Evolutionary conservation across 345 rosid species (phyloP), one percentile per base, ranked within the genome.

Genomic region (Hibiscus mutabilis): DNA sequence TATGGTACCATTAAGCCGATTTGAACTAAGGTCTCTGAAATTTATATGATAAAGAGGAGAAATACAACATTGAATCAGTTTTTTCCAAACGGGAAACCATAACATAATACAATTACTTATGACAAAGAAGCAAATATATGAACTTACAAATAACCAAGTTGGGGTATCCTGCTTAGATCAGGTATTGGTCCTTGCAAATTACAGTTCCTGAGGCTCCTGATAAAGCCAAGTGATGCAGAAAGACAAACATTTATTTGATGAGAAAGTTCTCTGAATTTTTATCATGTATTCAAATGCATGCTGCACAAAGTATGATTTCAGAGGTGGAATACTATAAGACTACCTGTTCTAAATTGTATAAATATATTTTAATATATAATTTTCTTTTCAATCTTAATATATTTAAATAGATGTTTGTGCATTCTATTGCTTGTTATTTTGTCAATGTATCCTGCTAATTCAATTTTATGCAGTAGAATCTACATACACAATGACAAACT

Each of bases 181-280:
- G 99, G 99, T 51, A 95, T 80, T 52, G 84, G 80, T 69, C 99
- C 99, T 81, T 80, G 85, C 91, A 95, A 88, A 76, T 80, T 81
- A 72, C 99, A 95, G 79, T 87, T 95, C 79, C 96, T 85, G 56
- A 92, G 84, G 61, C 99, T 95, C 93, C 99, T 95, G 86, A 80
- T 2, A 79, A 75, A 24, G 66, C 78, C 76, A 25, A 81, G 67
- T 14, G 62, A 51, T 69, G 61, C 73, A 71, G 25, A 67, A 33
- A 79, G 13, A 75, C 11, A 69, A 66, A 53, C 44, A 12, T 44
- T 40, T 75, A 29, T 49, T 18, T 21, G 21, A 67, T 35, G 35
- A 66, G 40, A 33, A 47, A n/a, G 16, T 22, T 56, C 3, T 37
- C 27, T 19, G 60, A 18, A 15, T 21, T 14, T 15, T 8, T 31